Conservation (phyloP, 2,329 filamentous ascomycete genomes). For the Dactylellina parvicollis region DNA sequence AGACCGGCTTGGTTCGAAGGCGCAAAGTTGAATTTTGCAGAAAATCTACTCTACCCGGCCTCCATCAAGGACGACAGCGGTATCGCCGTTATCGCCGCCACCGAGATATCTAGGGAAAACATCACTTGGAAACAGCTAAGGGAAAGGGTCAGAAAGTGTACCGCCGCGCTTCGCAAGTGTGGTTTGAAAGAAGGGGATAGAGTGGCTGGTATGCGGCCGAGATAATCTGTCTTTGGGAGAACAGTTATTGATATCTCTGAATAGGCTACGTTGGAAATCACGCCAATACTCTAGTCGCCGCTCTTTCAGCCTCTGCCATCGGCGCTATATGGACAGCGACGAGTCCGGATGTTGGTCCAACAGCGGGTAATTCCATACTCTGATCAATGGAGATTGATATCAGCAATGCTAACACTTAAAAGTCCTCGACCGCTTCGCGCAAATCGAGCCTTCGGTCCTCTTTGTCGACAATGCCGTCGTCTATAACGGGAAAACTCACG, state of each 20-base stretch:
- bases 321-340: slow-evolving; percentile 94
- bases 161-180: slow-evolving; percentile 70
- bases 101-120: slow-evolving; percentile 74
- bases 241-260: background rate
- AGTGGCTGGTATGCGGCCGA: slow-evolving; percentile 65
- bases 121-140: slow-evolving; percentile 83
- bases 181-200: slow-evolving; percentile 67
- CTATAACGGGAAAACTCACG: slow-evolving; percentile 91
- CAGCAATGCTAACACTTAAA: background rate
- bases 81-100: slow-evolving; percentile 80
- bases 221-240: background rate
- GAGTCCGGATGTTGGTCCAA: slow-evolving; percentile 67
- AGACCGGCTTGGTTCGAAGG: slow-evolving; percentile 85
- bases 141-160: slow-evolving; percentile 78
- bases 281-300: slow-evolving; percentile 83
- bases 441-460: slow-evolving; percentile 83
- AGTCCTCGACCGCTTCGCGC: slow-evolving; percentile 83
- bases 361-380: slow-evolving; percentile 26
- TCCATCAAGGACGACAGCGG: slow-evolving; percentile 69
- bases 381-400: too few species aligned
- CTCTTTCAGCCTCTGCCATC: slow-evolving; percentile 82
- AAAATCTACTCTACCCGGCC: slow-evolving; percentile 87
- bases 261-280: slow-evolving; percentile 88
- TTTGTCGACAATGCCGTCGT: slow-evolving; percentile 88
- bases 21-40: slow-evolving; percentile 86